Percentiles rank a stretch among this genome's conserved stretches.
These are phyloP conservation scores for Daucus carota DNA, from an alignment of 129 eudicot genomes.

Conservation along the genomic window DH1_v3.0 NC_030381.2:33579001-33579500, in stretches of 20 bases:
- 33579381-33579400: slow-evolving; percentile 21
- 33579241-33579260: slow-evolving; percentile 27
- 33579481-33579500: slow-evolving; percentile 41
- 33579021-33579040: slow-evolving; percentile 43
- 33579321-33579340: slow-evolving; percentile 24
- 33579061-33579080: slow-evolving; percentile 34
- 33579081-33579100: slow-evolving; percentile 28
- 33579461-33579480: slow-evolving; percentile 48
- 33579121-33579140: slow-evolving; percentile 34
- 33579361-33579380: slow-evolving; percentile 41
- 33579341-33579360: slow-evolving; percentile 6
- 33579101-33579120: slow-evolving; percentile 12
- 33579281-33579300: slow-evolving; percentile 19
- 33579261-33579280: slow-evolving; percentile 21
- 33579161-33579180: slow-evolving; percentile 49
- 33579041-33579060: neutral
- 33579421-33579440: slow-evolving; percentile 25
- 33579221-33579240: slow-evolving; percentile 25
- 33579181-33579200: slow-evolving; percentile 10
- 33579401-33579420: slow-evolving; percentile 29
- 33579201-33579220: slow-evolving; percentile 11
- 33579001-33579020: slow-evolving; percentile 34
- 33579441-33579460: slow-evolving; percentile 19
- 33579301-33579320: slow-evolving; percentile 18
- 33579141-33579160: slow-evolving; percentile 46